Evolutionary conservation across 768 basidiomycete genomes (phyloP), one percentile per base, ranked within the genome.

Genomic region (Lentinula sp.): DNA sequence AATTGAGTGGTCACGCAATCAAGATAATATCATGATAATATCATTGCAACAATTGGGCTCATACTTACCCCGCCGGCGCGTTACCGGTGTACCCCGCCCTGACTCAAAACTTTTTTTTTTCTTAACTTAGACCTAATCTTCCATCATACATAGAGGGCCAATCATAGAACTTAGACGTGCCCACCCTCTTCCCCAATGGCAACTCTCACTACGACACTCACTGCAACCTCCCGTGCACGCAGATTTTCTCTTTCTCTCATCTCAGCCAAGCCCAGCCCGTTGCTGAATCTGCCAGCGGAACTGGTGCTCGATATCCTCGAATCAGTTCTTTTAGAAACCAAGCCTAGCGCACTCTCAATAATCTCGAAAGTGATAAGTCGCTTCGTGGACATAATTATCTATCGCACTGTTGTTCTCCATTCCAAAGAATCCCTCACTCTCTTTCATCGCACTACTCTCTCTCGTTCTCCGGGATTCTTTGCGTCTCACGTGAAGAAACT

Each of bases 321-420:
- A 64, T 60, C 70, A 16, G 69, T 72, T n/a, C 68, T 77, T 15
- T 54, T 64, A 6, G 64, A 68, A 5, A 35, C 67, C 42, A 69
- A 70, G 31, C 71, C 74, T n/a, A 67, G 59, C 35, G 64, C 65
- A 16, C 49, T 63, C 11, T 23, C 61, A 28, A 53, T 31, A 31
- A 56, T 57, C 43, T 60, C 45, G 31, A 66, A 68, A 58, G 63
- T 66, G 32, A 71, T 80, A 55, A 61, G 64, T 61, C 62, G 63
- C n/a, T 65, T 74, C 52, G 61, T 77, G 23, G 70, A 78, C 58
- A 62, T 56, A 37, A 71, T 78, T 28, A 50, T 79, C 31, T 80
- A 80, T 61, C 69, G 72, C 50, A 71, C 72, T 4, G 72, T 80
- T 28, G 70, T 76, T 28, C 70, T 80, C 18, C 65, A 73, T 59